phyloP scores from a whole-genome alignment of 208 protist genomes.

The Angomonas deanei region DNA sequence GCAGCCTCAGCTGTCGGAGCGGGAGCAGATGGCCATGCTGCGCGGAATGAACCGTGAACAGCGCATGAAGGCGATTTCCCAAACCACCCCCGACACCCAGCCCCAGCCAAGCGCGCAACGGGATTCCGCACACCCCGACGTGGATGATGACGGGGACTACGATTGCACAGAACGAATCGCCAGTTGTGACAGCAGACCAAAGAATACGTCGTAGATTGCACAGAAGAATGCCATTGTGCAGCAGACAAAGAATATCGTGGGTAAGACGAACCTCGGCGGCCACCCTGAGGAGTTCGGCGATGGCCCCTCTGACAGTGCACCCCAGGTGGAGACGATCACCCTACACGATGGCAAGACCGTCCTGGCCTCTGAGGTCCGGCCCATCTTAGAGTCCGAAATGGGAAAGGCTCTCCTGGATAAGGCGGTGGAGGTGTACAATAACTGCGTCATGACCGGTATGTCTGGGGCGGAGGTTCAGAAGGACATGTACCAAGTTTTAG shows the following conservation, averaged over 20 bases:
- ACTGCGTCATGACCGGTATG: slow-evolving; percentile 44
- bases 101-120: slow-evolving; percentile 8
- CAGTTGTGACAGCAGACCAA: too few relatives aligned
- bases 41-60: slow-evolving; percentile 78
- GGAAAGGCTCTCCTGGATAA: slow-evolving; percentile 52
- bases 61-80: slow-evolving; percentile 77
- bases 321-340: slow-evolving; percentile 67
- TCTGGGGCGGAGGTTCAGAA: slow-evolving; percentile 65
- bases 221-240: slow-evolving; percentile 78
- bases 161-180: too few relatives aligned
- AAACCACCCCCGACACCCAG: slow-evolving; percentile 26
- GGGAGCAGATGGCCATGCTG: slow-evolving; percentile 87
- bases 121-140: slow-evolving; percentile 37
- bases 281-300: slow-evolving; percentile 87
- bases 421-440: slow-evolving; percentile 74
- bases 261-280: slow-evolving; percentile 61
- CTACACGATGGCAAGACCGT: slow-evolving; percentile 52
- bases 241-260: slow-evolving; percentile 75
- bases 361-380: slow-evolving; percentile 46
- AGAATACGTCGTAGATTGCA: too few relatives aligned
- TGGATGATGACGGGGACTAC: slow-evolving; percentile 83
- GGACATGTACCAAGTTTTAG: slow-evolving; percentile 64
- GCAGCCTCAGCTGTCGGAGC: slow-evolving; percentile 49
- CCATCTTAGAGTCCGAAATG: slow-evolving; percentile 62
- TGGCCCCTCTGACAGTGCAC: slow-evolving; percentile 36